Base-by-base conservation (phyloP, 192 early-diverging fungal species). In the Linnemannia hyalina region DNA sequence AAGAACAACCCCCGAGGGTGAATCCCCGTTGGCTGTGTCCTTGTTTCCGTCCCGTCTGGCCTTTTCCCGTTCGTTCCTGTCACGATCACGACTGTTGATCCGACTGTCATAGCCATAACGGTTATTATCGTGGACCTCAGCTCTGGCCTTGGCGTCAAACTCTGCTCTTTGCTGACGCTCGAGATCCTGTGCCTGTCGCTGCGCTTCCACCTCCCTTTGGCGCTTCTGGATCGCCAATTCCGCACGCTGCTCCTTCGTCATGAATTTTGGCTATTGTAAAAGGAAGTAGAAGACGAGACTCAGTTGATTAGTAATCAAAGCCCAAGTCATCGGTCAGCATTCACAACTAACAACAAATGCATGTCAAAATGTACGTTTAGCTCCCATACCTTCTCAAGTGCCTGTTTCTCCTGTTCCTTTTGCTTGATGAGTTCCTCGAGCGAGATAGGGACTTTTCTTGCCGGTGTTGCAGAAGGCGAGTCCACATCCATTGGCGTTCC, bases 201-300 rank as follows among this genome's bases (percentile, higher is more conserved):
- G 80, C 44, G 93, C 92, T 68, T 97, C 95, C 0, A 98, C 97
- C 79, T 98, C 95, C 69, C 92, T 91, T 88, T 95, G 93, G 52
- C 95, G 88, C 63, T 92, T 90, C 77, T 98, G 96, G 32, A 99
- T 88, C 8, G 98, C 98, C 49, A 95, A 76, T 76, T 96, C 91
- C 36, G 95, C 95, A 22, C 98, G 92, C 85, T 99, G 94, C 86
- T 95, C 96, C 86, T 99, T 99, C 22, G 95, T 96, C 78, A 99
- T 73, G 76, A 98, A 99, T 73, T 92, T 93, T 0, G 96, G 95
- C 92, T 93, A 88, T 40, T 15, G n/a, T 15, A 6, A 63, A 78
- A 71, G n/a, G 52, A 1, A 41, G 16, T 26, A n/a, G 41, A 73
- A 38, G 36, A 35, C 36, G 65, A 23, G 75, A 16, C 55, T 1